Evolutionary conservation across 441 rosid genomes (phyloP), one percentile per base, ranked within the genome.

Genomic region (Bocquillonia castaneifolia): DNA sequence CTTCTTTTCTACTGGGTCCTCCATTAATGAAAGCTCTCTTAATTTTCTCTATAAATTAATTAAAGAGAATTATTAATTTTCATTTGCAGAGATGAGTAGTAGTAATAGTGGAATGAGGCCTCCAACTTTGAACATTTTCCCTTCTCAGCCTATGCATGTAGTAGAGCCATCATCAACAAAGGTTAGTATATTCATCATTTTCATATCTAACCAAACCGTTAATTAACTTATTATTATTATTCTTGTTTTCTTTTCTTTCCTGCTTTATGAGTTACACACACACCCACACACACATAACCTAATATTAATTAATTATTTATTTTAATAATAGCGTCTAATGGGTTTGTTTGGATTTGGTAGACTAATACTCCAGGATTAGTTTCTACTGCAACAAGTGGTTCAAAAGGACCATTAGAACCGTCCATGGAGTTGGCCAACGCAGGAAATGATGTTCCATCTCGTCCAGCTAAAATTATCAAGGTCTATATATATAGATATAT

Each of bases 121-220:
- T 76, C 96, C 97, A 63, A 93, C 95, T 74, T 82, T 91, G 62
- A 91, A 88, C 86, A 93, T 93, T 72, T 93, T 93, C 76, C 99
- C 99, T 39, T 91, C 99, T 63, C 90, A 88, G 68, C 99, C 99
- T 58, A 91, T 91, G 97, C 96, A 89, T 74, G 76, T n/a, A 62
- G 73, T 63, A 63, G 92, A 81, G 45, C 89, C 88, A 59, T 68
- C 89, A 28, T 72, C 90, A 18, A 67, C 82, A 6, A 82, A 74
- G 87, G 96, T 87, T n/a, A n/a, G 56, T 20, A n/a, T 13, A 17
- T n/a, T 54, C 13, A 8, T 40, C 4, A 10, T 1, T 40, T 3
- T 14, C 37, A 18, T 2, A 26, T 18, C 42, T 50, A 36, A 39
- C 44, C 32, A 65, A 37, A 62, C 70, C 70, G 53, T 70, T 70